Conservation (phyloP, 1,139 yeast species). For the Zhuliangozyma blackwelliae region DNA sequence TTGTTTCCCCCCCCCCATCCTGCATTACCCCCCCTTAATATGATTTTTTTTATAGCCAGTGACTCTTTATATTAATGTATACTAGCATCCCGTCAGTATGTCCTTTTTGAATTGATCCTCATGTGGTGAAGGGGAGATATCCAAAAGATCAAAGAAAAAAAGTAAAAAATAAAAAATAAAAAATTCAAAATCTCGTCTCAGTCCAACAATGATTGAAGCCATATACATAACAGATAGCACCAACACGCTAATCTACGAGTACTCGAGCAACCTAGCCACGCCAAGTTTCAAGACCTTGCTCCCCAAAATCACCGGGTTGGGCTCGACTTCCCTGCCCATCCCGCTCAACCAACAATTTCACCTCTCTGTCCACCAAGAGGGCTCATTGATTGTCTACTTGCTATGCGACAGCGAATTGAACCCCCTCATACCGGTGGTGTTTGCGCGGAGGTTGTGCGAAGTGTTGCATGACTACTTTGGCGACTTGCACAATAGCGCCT, state of each 20-base stretch:
- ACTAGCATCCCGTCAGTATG: no score
- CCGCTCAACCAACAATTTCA: constrained; percentile 6
- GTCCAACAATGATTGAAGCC: constrained; percentile 52
- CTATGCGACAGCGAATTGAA: constrained; percentile 13
- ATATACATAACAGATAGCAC: constrained; percentile 60
- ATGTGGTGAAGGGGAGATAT: no score
- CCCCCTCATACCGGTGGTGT: constrained; percentile 55
- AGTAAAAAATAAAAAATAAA: no score
- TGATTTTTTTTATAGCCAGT: no score
- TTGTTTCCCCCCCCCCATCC: no score
- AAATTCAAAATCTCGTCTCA: no score
- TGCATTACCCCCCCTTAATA: no score
- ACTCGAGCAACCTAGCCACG: constrained; percentile 45
- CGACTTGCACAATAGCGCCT: constrained; percentile 46
- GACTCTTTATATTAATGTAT: no score
- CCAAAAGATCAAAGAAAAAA: no score
- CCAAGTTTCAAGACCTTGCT: constrained; percentile 47
- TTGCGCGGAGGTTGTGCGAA: constrained; percentile 48
- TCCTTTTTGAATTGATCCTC: no score
- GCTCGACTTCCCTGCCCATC: constrained; percentile 5
- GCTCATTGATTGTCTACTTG: constrained; percentile 6
- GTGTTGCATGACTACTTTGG: constrained; percentile 59
- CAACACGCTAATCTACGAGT: constrained; percentile 53
- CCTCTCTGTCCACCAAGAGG: constrained; percentile 5
- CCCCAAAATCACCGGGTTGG: constrained; percentile 6